Base-by-base conservation (phyloP, 345 rosid genomes). In the Boechera divaricarpa region DNA sequence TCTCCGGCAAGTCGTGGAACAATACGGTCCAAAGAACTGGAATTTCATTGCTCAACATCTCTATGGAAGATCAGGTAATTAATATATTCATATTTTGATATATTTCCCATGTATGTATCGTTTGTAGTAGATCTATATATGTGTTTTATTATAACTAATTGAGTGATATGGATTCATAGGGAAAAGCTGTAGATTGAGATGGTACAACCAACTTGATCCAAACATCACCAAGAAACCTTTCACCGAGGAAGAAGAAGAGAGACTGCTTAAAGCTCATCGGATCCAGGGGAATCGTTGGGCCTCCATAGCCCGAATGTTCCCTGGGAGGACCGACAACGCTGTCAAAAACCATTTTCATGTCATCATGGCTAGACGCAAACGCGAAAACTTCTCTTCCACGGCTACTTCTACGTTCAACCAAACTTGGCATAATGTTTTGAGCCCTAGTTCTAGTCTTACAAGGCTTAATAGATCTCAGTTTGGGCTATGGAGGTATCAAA, bases 141-240 rank as follows among this genome's bases (percentile, higher is more conserved):
- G 8, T 44, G 72, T 60, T 21, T 63, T 57, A 3, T 56, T 57
- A 5, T 54, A 7, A 6, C 38, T 52, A 35, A 8, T 47, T 18
- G 33, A 39, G 10, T 48, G 10, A 24, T 10, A 31, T 59, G 36
- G 77, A 26, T 60, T 39, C 28, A 33, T 70, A 88, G 90, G 93
- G 69, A 88, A 88, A 77, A 88, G 93, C 24, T 89, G 91, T 79
- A 85, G 93, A 80, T 81, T 89, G 84, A 89, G 93, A 70, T 89
- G 93, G 93, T 89, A 74, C 64, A 89, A 89, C 72, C 93, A 89
- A 80, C 81, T 89, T n/a, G 93, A 89, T 78, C 93, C 93, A 33
- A 82, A 81, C 48, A 89, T 89, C 85, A 89, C 86, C 57, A 77
- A 83, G 70, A 80, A 81, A 12, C 93, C 91, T 0, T 89, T 89